Conservation (phyloP, 176 grass and related monocot species). For the Rhynchospora tenuis region DNA sequence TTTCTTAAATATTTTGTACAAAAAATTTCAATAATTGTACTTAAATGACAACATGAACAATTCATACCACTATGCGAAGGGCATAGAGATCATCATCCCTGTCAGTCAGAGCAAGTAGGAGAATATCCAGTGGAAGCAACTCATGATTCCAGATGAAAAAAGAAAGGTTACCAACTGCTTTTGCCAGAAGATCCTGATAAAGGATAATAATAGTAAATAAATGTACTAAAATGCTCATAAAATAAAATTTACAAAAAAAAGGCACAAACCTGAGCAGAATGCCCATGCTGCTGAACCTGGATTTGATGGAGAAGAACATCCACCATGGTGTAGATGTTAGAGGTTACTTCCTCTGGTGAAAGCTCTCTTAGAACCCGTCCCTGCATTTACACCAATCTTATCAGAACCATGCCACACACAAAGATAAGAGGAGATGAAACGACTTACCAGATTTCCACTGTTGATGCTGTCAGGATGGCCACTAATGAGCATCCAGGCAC, state of each 20-base stretch:
- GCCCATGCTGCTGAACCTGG: constrained; percentile 68
- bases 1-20: background rate
- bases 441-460: constrained; percentile 75
- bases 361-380: constrained; percentile 87
- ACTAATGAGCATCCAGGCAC: constrained; percentile 98
- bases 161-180: constrained; percentile 79
- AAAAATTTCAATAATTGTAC: background rate
- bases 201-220: constrained; percentile 20
- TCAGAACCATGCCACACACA: background rate
- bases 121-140: constrained; percentile 89
- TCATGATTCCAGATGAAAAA: constrained; percentile 97
- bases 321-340: constrained; percentile 98
- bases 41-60: constrained; percentile 11
- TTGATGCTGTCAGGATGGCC: constrained; percentile 77
- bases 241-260: constrained; percentile 1
- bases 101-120: constrained; percentile 92
- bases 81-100: constrained; percentile 94
- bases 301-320: constrained; percentile 99
- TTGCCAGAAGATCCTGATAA: constrained; percentile 75
- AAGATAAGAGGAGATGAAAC: constrained; percentile 14
- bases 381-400: constrained; percentile 44
- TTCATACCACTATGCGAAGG: constrained; percentile 79
- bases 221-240: constrained; percentile 16
- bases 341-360: constrained; percentile 92
- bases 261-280: constrained; percentile 59